Base-by-base conservation (phyloP, 2,329 filamentous ascomycete species). In the Xylariaceae sp. region DNA sequence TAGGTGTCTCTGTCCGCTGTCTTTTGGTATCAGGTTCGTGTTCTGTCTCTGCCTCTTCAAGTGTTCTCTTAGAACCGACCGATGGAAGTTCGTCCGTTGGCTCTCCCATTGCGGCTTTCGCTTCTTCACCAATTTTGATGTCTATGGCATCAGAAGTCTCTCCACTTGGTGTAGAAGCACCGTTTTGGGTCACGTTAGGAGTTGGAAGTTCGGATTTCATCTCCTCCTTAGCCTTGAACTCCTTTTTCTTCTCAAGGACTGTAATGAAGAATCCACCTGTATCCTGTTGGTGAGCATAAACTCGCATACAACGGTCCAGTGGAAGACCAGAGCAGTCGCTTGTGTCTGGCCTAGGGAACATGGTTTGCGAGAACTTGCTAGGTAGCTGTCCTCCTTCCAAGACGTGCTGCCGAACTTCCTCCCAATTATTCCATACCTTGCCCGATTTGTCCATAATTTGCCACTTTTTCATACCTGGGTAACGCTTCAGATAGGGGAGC, bases 191-290 rank as follows among this genome's bases (percentile, higher is more conserved):
- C 26, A 49, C 60, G 40, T 57, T 61, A 10, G 62, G 55, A n/a
- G 56, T 53, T 18, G 44, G 57, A n/a, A 60, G 26, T 65, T 80
- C 81, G 51, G 72, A 68, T 53, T 79, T 76, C 4, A 80, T 79
- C 70, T 94, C 88, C 19, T 85, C 85, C 70, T 81, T 88, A 8
- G 85, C 87, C 68, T 81, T 87, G 69, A 95, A 91, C 61, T 96
- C 94, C 22, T 83, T 81, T 69, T 86, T 86, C 79, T 99, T 99
- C 76, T 96, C 88, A 16, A 99, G 74, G 0, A 96, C 92, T 0
- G 91, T 87, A 68, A 99, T 96, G 75, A 99, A 99, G 79, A 99
- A 99, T 19, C 88, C 92, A 52, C 94, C 94, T 2, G 94, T 99
- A 65, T 99, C 91, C 72, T 99, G 94, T 67, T 91, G 80, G 71